Evolutionary conservation across 768 basidiomycete genomes (phyloP).

Genomic region (Mycena epipterygia): DNA sequence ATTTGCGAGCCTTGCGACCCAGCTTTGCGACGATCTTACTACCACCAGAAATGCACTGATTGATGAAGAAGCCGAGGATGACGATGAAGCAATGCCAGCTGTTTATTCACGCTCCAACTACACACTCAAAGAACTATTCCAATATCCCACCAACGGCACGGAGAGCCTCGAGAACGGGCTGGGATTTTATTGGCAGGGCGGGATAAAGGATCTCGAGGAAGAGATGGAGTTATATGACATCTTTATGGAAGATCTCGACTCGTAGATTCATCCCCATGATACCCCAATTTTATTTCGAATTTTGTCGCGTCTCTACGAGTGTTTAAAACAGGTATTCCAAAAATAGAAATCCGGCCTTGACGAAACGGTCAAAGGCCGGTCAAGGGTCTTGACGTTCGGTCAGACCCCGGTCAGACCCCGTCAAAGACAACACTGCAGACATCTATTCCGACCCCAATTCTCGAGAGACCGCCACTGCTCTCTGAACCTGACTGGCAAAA

Average conservation of each 20-base stretch:
- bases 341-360: not conserved
- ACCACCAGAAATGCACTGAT: not conserved
- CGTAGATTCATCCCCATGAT: not conserved
- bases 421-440: constrained; percentile 10
- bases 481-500: not conserved
- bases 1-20: not conserved
- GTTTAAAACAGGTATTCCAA: not conserved
- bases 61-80: not conserved
- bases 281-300: not conserved
- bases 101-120: not conserved
- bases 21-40: not conserved
- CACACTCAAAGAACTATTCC: constrained; percentile 7
- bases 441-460: constrained; percentile 22
- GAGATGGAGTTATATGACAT: constrained; percentile 2
- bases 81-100: not conserved
- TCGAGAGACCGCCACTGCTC: constrained; percentile 17
- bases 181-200: constrained; percentile 8
- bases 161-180: not conserved
- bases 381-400: not conserved
- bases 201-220: not conserved
- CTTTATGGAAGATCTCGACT: not conserved
- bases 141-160: not conserved
- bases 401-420: not conserved
- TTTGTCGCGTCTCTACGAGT: not conserved
- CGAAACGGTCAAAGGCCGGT: not conserved